Evolutionary conservation across 345 rosid genomes (phyloP).

Genomic region (Cochlearia excelsa): DNA sequence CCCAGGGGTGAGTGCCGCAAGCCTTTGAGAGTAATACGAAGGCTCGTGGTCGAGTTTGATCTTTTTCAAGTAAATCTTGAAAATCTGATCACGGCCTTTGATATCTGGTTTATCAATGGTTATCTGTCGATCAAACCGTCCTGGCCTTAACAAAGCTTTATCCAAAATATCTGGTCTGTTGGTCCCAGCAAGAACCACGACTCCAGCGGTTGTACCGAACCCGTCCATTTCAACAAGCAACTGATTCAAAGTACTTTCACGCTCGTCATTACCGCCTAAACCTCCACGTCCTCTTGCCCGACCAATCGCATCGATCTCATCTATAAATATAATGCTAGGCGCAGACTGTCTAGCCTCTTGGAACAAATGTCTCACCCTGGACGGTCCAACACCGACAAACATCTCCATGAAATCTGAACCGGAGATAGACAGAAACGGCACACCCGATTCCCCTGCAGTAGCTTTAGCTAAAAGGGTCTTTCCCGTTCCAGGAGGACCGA

Average conservation of each 20-base stretch:
- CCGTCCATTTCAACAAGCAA: slow-evolving; percentile 97
- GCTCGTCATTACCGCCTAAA: slow-evolving; percentile 84
- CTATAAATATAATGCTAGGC: slow-evolving; percentile 89
- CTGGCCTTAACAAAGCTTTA: slow-evolving; percentile 85
- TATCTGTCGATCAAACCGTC: slow-evolving; percentile 90
- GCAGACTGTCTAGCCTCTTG: slow-evolving; percentile 93
- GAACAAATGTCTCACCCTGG: slow-evolving; percentile 91
- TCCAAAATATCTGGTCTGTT: slow-evolving; percentile 96
- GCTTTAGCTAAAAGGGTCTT: slow-evolving; percentile 98
- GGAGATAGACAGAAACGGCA: slow-evolving; percentile 86
- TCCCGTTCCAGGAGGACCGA: slow-evolving; percentile 97
- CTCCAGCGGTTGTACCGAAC: slow-evolving; percentile 91
- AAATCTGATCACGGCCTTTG: slow-evolving; percentile 87
- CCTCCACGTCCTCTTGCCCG: slow-evolving; percentile 96
- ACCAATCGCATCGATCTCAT: slow-evolving; percentile 97
- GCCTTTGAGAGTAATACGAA: slow-evolving; percentile 73
- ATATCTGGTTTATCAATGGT: slow-evolving; percentile 89
- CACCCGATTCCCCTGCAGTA: slow-evolving; percentile 93
- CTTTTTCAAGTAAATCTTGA: slow-evolving; percentile 72
- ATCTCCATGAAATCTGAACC: slow-evolving; percentile 99
- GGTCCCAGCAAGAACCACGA: slow-evolving; percentile 95
- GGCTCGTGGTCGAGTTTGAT: slow-evolving; percentile 82
- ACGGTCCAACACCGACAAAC: slow-evolving; percentile 99
- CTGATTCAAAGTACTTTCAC: slow-evolving; percentile 94
- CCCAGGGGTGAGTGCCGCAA: slow-evolving; percentile 94